These are phyloP conservation scores for Ilyonectria mors-panacis DNA, from an alignment of 2,329 filamentous ascomycete genomes.

Conservation along the genomic window DNA sequence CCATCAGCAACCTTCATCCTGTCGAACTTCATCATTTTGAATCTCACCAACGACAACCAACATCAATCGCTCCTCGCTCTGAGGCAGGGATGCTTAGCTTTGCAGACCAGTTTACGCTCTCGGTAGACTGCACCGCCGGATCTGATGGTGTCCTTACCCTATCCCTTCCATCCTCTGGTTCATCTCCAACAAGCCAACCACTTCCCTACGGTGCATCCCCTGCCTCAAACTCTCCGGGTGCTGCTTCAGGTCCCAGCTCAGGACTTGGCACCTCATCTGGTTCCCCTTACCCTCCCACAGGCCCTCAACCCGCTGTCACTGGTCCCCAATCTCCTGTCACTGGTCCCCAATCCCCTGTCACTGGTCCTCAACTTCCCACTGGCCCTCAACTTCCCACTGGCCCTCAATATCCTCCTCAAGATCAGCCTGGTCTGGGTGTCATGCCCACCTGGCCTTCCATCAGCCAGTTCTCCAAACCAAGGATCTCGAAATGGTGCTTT, in stretches of 20 bases:
- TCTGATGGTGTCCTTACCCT: slow-evolving; percentile 52
- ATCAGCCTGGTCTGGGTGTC: background rate
- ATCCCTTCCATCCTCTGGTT: slow-evolving; percentile 39
- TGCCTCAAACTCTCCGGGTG: slow-evolving; percentile 1
- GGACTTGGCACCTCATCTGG: slow-evolving; percentile 9
- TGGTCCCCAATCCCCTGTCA: too few species aligned
- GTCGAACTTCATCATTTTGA: slow-evolving; percentile 45
- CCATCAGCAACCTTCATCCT: slow-evolving; percentile 50
- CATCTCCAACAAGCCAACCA: slow-evolving; percentile 31
- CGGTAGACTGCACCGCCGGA: slow-evolving; percentile 50
- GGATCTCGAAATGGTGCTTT: background rate
- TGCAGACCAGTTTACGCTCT: slow-evolving; percentile 43
- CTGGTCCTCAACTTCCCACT: background rate
- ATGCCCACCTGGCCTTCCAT: background rate
- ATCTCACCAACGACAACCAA: slow-evolving; percentile 26
- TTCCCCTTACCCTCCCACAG: background rate
- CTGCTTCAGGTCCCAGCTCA: slow-evolving; percentile 5
- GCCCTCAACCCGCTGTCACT: background rate
- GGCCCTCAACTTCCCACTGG: background rate
- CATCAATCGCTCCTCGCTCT: slow-evolving; percentile 17
- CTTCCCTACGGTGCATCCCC: background rate
- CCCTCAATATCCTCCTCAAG: background rate
- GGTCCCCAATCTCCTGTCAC: background rate
- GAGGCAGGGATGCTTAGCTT: slow-evolving; percentile 33
- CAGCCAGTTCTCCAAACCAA: background rate